Evolutionary conservation across 176 grass and related monocot genomes (phyloP).

Genomic region (Microstegium vimineum): DNA sequence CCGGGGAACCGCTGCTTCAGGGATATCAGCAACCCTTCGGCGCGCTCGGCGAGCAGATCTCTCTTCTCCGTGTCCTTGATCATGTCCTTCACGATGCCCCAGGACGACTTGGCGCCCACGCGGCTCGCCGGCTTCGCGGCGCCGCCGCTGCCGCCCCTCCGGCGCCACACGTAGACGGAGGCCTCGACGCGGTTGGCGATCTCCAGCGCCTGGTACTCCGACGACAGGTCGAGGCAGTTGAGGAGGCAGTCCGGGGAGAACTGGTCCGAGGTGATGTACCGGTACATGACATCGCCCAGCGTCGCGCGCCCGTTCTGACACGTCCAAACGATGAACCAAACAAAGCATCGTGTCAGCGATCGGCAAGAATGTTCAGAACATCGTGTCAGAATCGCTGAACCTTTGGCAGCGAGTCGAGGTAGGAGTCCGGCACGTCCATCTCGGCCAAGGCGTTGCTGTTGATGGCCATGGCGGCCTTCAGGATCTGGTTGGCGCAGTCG

Average conservation of each 20-base stretch:
- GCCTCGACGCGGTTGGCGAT: conserved; percentile 73
- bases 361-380: not conserved
- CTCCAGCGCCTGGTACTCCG: conserved; percentile 69
- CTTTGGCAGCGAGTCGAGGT: conserved; percentile 79
- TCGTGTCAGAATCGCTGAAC: conserved; percentile 8
- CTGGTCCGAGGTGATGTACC: conserved; percentile 62
- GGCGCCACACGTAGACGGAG: conserved; percentile 61
- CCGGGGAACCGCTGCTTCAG: conserved; percentile 76
- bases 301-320: conserved; percentile 55
- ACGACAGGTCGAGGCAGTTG: conserved; percentile 65
- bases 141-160: conserved; percentile 18
- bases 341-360: not conserved
- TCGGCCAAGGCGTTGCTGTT: conserved; percentile 83
- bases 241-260: conserved; percentile 66
- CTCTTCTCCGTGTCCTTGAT: conserved; percentile 66
- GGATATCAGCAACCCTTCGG: conserved; percentile 58
- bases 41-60: conserved; percentile 55
- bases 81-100: conserved; percentile 67
- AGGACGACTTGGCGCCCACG: conserved; percentile 36
- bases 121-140: conserved; percentile 8
- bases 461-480: conserved; percentile 92
- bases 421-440: conserved; percentile 86
- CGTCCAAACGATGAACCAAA: not conserved
- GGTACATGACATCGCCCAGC: conserved; percentile 64
- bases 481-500: conserved; percentile 76